A percentile compares a stretch with the other conserved stretches of the same genome.
Conservation (phyloP, 768 basidiomycete genomes). For the Leucocoprinus sp. region DNA sequence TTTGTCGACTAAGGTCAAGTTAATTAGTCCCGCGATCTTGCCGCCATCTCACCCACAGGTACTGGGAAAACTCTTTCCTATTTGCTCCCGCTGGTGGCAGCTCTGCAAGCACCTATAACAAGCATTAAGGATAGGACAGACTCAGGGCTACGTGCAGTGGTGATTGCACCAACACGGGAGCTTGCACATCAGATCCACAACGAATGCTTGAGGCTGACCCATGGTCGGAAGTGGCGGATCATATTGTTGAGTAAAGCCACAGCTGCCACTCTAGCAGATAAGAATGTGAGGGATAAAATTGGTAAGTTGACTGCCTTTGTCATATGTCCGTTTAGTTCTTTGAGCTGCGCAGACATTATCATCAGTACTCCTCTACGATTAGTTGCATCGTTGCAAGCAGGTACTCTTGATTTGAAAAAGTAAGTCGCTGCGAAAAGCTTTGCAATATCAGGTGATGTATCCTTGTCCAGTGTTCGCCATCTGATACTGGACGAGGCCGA, state of each 20-base stretch:
- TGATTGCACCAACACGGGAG: conserved; percentile 91
- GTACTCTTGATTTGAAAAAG: conserved; percentile 64
- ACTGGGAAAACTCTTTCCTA: conserved; percentile 96
- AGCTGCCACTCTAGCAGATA: conserved; percentile 71
- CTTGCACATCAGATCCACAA: conserved; percentile 94
- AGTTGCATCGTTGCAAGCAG: conserved; percentile 68
- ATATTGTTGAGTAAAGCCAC: conserved; percentile 86
- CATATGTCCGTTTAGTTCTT: neutral
- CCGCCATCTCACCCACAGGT: conserved; percentile 94
- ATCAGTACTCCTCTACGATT: conserved; percentile 90
- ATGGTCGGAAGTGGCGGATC: conserved; percentile 77
- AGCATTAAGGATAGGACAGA: conserved; percentile 25
- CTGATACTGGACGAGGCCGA: conserved; percentile 88
- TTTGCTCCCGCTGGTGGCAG: conserved; percentile 70
- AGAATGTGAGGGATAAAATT: conserved; percentile 64
- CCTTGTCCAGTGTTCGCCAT: conserved; percentile 64
- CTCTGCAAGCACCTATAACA: conserved; percentile 39
- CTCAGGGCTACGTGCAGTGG: conserved; percentile 61
- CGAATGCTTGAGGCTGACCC: conserved; percentile 75
- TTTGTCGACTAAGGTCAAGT: conserved; percentile 5
- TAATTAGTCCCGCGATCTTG: conserved; percentile 68
- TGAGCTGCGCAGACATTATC: conserved; percentile 60
- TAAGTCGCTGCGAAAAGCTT: conserved; percentile 26
- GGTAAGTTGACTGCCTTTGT: conserved; percentile 37
- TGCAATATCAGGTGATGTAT: neutral